Evolutionary conservation across 352 stramenopile genomes (phyloP).

Genomic region (Pythium scleroteichum): DNA sequence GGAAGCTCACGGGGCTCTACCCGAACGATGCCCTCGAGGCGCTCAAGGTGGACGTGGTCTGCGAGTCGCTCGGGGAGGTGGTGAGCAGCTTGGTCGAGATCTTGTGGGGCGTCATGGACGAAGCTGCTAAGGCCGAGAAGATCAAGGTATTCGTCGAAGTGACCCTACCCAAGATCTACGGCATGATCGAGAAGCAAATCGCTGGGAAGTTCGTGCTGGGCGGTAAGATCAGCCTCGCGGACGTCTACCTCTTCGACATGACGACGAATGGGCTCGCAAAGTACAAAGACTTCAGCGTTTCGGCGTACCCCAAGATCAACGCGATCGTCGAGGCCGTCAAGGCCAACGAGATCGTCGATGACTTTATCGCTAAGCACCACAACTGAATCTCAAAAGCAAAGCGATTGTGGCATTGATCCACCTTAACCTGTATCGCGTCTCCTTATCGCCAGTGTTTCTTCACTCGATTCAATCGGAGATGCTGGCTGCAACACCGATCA

Average conservation of each 20-base stretch:
- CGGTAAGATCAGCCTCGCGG: slow-evolving; percentile 38
- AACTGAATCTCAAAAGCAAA: too few relatives aligned
- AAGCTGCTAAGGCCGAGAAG: slow-evolving; percentile 44
- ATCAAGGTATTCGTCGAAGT: slow-evolving; percentile 42
- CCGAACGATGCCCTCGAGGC: slow-evolving; percentile 50
- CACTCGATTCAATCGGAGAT: too few relatives aligned
- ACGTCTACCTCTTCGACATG: slow-evolving; percentile 50
- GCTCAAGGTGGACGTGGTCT: slow-evolving; percentile 57
- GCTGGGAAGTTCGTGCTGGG: slow-evolving; percentile 53
- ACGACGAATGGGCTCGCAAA: slow-evolving; percentile 39
- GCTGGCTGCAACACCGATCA: too few relatives aligned
- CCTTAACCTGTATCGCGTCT: too few relatives aligned
- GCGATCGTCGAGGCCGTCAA: slow-evolving; percentile 24
- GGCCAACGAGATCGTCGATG: neutral
- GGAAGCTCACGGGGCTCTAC: slow-evolving; percentile 54
- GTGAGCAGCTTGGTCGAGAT: slow-evolving; percentile 28
- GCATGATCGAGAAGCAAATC: slow-evolving; percentile 44
- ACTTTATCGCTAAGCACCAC: too few relatives aligned
- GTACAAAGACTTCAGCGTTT: slow-evolving; percentile 28
- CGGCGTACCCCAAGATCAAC: slow-evolving; percentile 31
- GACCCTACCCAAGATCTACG: slow-evolving; percentile 39
- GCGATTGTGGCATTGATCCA: too few relatives aligned
- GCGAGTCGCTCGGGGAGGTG: slow-evolving; percentile 46
- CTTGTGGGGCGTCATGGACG: slow-evolving; percentile 38
- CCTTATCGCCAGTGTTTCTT: too few relatives aligned